Percentiles rank a stretch among this genome's conserved stretches.
Conservation (phyloP, 352 stramenopile genomes). For the Pythium plurisporium region DNA sequence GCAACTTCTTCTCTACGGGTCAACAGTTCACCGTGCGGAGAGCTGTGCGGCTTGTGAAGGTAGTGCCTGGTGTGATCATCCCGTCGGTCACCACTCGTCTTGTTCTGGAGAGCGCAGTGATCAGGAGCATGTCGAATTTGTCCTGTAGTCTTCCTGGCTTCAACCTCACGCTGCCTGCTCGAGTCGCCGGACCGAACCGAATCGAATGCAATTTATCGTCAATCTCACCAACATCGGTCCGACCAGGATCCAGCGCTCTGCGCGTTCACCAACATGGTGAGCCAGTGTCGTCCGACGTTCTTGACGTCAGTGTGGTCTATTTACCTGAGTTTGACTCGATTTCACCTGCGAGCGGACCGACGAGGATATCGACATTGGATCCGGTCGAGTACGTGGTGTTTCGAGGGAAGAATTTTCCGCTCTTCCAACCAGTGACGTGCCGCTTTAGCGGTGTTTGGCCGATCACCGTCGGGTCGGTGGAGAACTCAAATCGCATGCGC, state of each 20-base stretch:
- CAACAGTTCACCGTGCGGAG: constrained; percentile 1
- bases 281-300: constrained; percentile 1
- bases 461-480: constrained; percentile 28
- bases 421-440: constrained; percentile 26
- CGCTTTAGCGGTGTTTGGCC: constrained; percentile 12
- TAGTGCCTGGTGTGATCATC: constrained; percentile 6
- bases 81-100: constrained; percentile 7
- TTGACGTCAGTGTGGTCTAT: constrained; percentile 10
- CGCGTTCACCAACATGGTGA: constrained; percentile 5
- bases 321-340: constrained; percentile 18
- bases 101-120: not conserved
- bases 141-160: constrained; percentile 4
- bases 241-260: not conserved
- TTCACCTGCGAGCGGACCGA: constrained; percentile 10
- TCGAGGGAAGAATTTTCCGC: constrained; percentile 41
- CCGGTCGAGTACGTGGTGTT: constrained; percentile 7
- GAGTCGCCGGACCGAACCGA: not conserved
- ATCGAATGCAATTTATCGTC: constrained; percentile 4
- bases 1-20: constrained; percentile 13
- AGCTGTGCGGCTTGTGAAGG: constrained; percentile 9
- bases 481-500: constrained; percentile 28
- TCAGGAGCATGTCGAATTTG: constrained; percentile 1
- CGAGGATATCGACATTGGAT: not conserved
- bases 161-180: constrained; percentile 9
- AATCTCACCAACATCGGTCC: not conserved